Percentiles rank a stretch among this genome's conserved stretches.
Conservation (phyloP, 1,284 basidiomycete genomes). For the Fomitopsis schrenkii region DNA sequence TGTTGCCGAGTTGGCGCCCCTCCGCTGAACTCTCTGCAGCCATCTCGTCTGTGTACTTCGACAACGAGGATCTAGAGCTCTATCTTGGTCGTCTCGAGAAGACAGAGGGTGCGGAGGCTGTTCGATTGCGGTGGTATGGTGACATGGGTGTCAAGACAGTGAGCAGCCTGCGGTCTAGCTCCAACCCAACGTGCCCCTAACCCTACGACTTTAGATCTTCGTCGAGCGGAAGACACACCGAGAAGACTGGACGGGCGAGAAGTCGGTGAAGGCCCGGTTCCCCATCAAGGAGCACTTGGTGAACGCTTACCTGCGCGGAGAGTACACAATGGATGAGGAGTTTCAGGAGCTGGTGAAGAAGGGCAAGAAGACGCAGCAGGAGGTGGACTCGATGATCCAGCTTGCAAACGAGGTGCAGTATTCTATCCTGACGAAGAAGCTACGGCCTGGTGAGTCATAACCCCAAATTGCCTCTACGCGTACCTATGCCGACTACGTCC, state of each 20-base stretch:
- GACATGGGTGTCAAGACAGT: constrained; percentile 81
- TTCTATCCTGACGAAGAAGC: constrained; percentile 78
- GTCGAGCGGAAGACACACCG: constrained; percentile 99
- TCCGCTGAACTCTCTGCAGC: constrained; percentile 34
- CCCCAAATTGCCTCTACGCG: not conserved
- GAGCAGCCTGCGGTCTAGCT: constrained; percentile 15
- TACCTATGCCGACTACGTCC: not conserved
- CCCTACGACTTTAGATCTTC: constrained; percentile 64
- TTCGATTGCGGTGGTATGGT: constrained; percentile 98
- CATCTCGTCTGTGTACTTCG: constrained; percentile 88
- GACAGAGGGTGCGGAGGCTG: constrained; percentile 97
- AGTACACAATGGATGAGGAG: constrained; percentile 93
- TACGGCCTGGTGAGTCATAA: constrained; percentile 66
- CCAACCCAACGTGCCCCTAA: not conserved
- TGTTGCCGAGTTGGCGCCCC: not conserved
- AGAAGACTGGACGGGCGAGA: constrained; percentile 99
- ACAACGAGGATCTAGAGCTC: constrained; percentile 95
- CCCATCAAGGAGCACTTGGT: constrained; percentile 95
- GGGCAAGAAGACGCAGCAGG: constrained; percentile 93
- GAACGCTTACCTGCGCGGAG: constrained; percentile 87
- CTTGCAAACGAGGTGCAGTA: constrained; percentile 97
- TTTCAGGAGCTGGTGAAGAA: constrained; percentile 87
- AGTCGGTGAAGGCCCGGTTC: constrained; percentile 98
- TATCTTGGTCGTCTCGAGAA: constrained; percentile 98
- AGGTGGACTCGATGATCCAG: constrained; percentile 94